Conservation (phyloP, 805 yeast genomes). For the Candida peoriensis region DNA sequence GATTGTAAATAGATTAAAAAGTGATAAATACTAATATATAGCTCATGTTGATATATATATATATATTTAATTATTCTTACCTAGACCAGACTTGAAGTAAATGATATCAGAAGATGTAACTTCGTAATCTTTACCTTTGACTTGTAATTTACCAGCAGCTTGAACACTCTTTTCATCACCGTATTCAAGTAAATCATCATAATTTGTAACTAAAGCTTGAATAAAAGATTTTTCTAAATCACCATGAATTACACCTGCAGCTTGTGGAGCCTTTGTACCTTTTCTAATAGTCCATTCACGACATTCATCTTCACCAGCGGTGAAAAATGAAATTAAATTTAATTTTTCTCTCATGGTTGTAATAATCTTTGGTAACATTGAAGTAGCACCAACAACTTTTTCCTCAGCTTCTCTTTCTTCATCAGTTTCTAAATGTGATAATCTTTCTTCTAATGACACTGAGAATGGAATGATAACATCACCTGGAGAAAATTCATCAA, state of each 20-base stretch:
- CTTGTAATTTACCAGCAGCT: conserved; percentile 82
- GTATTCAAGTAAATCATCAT: conserved; percentile 66
- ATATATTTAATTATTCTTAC: conserved; percentile 39
- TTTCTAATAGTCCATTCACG: conserved; percentile 97
- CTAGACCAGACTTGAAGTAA: conserved; percentile 91
- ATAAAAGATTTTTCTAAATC: conserved; percentile 94
- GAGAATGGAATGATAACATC: conserved; percentile 89
- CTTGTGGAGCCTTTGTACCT: conserved; percentile 95
- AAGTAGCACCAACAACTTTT: conserved; percentile 63
- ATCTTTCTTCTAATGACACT: conserved; percentile 86
- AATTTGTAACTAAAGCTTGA: conserved; percentile 88
- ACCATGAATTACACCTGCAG: conserved; percentile 97
- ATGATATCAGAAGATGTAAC: conserved; percentile 95
- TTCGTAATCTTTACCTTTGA: conserved; percentile 91
- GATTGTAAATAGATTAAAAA: conserved; percentile 1
- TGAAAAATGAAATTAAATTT: conserved; percentile 88
- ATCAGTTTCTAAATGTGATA: conserved; percentile 81
- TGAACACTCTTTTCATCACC: conserved; percentile 80
- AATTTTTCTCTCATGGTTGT: conserved; percentile 82
- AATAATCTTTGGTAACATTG: conserved; percentile 84
- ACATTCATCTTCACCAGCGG: conserved; percentile 94
- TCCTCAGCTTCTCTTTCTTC: conserved; percentile 76
- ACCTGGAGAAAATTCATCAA: conserved; percentile 81
- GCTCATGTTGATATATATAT: background rate
- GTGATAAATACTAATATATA: background rate